phyloP scores from a whole-genome alignment of 768 basidiomycete genomes.

The Austroboletus festivus region DNA sequence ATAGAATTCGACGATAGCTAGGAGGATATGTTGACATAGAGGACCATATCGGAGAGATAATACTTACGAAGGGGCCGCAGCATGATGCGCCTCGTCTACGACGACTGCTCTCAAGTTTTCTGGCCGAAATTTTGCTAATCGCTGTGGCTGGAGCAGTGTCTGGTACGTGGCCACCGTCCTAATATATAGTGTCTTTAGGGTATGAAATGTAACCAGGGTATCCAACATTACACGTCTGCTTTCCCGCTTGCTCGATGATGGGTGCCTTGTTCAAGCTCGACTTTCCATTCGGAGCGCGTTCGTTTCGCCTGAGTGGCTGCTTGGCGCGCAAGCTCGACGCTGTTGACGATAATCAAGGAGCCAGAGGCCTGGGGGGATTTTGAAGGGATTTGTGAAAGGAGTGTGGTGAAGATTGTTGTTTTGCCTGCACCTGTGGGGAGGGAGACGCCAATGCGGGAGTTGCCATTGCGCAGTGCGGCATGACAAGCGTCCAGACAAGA shows the following conservation, averaged over 20 bases:
- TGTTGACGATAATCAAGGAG: slow-evolving; percentile 84
- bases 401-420: slow-evolving; percentile 86
- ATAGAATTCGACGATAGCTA: slow-evolving; percentile 81
- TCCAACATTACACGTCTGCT: slow-evolving; percentile 70
- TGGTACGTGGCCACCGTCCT: slow-evolving; percentile 91
- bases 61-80: slow-evolving; percentile 82
- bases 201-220: background rate
- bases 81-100: slow-evolving; percentile 94
- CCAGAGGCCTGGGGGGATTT: slow-evolving; percentile 43
- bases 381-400: slow-evolving; percentile 63
- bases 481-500: slow-evolving; percentile 75
- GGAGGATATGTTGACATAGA: slow-evolving; percentile 4
- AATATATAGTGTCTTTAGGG: background rate
- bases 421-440: slow-evolving; percentile 86
- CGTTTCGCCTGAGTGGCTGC: slow-evolving; percentile 68
- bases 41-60: background rate
- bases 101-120: slow-evolving; percentile 67
- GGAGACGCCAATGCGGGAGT: slow-evolving; percentile 76
- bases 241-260: slow-evolving; percentile 70
- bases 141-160: slow-evolving; percentile 61
- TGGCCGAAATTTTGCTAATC: slow-evolving; percentile 76
- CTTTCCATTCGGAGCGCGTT: slow-evolving; percentile 67
- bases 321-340: slow-evolving; percentile 85
- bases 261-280: slow-evolving; percentile 90
- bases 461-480: slow-evolving; percentile 64